Percentiles rank a stretch among this genome's conserved stretches.
phyloP scores from a whole-genome alignment of 495 filamentous ascomycete genomes.

The Hypoxylon subgilvum region DNA sequence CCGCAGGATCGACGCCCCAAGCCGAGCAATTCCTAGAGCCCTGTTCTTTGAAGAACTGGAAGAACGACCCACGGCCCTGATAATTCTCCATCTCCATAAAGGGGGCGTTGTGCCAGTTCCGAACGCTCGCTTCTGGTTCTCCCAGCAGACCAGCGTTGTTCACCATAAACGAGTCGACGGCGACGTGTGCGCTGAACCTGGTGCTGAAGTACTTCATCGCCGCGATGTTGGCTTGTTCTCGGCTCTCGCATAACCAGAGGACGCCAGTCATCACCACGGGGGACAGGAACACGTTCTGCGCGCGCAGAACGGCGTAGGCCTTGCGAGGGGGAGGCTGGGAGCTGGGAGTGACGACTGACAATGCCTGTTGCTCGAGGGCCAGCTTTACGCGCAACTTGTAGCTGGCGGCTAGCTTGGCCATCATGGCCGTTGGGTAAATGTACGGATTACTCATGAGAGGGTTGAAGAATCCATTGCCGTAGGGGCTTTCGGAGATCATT shows the following conservation, averaged over 20 bases:
- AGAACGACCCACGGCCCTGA: neutral
- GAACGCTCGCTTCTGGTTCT: no score
- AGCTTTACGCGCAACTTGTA: no score
- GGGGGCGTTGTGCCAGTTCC: neutral
- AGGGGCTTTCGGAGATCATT: no score
- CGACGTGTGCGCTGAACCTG: neutral
- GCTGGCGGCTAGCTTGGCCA: no score
- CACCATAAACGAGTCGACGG: no score
- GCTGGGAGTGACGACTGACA: no score
- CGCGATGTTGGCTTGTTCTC: neutral
- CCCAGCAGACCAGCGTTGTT: no score
- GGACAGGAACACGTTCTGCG: neutral
- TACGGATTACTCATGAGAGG: no score
- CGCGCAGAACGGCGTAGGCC: neutral
- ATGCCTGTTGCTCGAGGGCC: no score
- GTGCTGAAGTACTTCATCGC: slow-evolving; percentile 1
- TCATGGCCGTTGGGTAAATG: no score
- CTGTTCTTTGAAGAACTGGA: neutral
- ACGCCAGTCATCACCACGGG: no score
- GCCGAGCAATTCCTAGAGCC: slow-evolving; percentile 1
- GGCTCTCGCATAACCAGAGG: neutral
- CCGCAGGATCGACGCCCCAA: slow-evolving; percentile 1
- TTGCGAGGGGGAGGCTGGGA: neutral
- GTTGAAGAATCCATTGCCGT: no score
- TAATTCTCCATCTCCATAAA: neutral